Percentiles rank a stretch among this genome's conserved stretches.
phyloP scores from a whole-genome alignment of 1,284 basidiomycete genomes.

The Abortiporus biennis region DNA sequence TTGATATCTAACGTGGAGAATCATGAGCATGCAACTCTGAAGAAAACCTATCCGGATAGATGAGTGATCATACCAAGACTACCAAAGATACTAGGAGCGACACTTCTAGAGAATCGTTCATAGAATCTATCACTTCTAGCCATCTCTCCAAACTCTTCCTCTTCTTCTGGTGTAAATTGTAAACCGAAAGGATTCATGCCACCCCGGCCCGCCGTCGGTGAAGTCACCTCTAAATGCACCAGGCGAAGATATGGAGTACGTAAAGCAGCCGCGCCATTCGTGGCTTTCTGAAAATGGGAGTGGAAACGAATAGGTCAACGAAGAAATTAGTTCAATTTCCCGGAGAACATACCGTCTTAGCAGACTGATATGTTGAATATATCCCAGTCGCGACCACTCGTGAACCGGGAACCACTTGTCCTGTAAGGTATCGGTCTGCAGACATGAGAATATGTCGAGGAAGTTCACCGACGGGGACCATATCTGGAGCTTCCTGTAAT shows the following conservation, averaged over 20 bases:
- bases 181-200: slow-evolving; percentile 74
- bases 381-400: slow-evolving; percentile 94
- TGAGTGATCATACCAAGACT: slow-evolving; percentile 62
- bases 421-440: slow-evolving; percentile 85
- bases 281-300: slow-evolving; percentile 46
- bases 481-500: slow-evolving; percentile 97
- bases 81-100: slow-evolving; percentile 97
- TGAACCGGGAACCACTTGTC: slow-evolving; percentile 91
- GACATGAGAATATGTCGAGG: slow-evolving; percentile 95
- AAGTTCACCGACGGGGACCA: slow-evolving; percentile 98
- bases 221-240: slow-evolving; percentile 86
- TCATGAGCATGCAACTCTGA: background rate
- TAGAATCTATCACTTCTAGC: slow-evolving; percentile 88
- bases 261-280: slow-evolving; percentile 73
- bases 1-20: slow-evolving; percentile 77
- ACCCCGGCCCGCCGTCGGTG: slow-evolving; percentile 62
- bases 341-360: slow-evolving; percentile 68
- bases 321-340: background rate
- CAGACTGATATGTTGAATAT: slow-evolving; percentile 90
- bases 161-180: slow-evolving; percentile 92
- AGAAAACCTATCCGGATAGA: background rate
- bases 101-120: slow-evolving; percentile 90
- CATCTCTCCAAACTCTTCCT: slow-evolving; percentile 92
- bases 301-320: background rate
- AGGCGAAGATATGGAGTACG: slow-evolving; percentile 94